These are phyloP conservation scores for Plasmodium relictum DNA, from an alignment of 169 alveolate species.

Conservation along the genomic window DNA sequence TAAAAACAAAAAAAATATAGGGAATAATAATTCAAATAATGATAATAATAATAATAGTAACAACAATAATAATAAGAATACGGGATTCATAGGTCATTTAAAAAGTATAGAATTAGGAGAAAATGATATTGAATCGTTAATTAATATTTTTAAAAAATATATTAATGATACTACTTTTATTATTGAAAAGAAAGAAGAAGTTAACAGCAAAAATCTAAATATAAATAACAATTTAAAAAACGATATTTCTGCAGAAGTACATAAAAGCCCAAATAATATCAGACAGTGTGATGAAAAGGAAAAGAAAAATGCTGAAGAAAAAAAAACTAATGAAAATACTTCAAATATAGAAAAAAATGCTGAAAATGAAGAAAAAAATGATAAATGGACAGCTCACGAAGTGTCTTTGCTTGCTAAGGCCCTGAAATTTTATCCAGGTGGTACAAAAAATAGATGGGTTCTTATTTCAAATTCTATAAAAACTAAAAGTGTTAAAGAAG, in stretches of 20 bases:
- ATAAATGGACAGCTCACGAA: conserved; percentile 93
- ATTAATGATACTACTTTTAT: conserved; percentile 18
- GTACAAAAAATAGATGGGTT: conserved; percentile 93
- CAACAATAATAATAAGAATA: conserved; percentile 8
- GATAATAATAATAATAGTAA: neutral
- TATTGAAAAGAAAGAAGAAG: conserved; percentile 13
- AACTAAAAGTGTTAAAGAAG: conserved; percentile 90
- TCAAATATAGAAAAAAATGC: neutral
- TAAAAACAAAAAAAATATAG: neutral
- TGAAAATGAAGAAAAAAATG: conserved; percentile 11
- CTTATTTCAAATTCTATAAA: conserved; percentile 90
- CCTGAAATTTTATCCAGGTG: conserved; percentile 92
- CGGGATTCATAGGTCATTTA: conserved; percentile 66
- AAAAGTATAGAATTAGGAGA: conserved; percentile 33
- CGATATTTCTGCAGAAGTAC: neutral
- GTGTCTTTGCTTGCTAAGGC: conserved; percentile 91
- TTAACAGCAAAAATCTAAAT: neutral
- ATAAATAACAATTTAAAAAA: neutral
- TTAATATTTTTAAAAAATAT: conserved; percentile 52
- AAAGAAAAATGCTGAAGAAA: conserved; percentile 6
- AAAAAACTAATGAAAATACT: neutral
- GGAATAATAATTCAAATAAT: conserved; percentile 4
- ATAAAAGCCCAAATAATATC: neutral
- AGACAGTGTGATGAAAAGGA: neutral
- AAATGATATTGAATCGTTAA: conserved; percentile 35